Evolutionary conservation across 495 filamentous ascomycete genomes (phyloP), one percentile per base, ranked within the genome.

Genomic region (Podospora appendiculata): DNA sequence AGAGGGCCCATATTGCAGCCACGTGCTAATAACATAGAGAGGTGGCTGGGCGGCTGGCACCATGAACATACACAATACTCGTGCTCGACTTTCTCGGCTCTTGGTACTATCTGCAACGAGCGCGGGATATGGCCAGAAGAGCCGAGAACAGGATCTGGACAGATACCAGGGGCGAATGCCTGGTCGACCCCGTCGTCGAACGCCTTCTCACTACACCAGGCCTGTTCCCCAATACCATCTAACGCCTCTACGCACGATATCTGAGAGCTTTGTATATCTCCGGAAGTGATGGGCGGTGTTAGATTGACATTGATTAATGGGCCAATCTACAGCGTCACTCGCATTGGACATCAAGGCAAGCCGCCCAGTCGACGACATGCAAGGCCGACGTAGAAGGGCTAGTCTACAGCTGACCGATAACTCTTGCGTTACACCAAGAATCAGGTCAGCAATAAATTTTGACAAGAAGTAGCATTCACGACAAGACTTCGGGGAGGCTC

Each of bases 271-370:
- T 35, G 41, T 57, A 59, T 59, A 61, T 53, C 52, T 50, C 54
- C 61, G 62, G 58, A 65, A 54, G 52, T 52, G 54, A 59, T 57
- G 51, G 51, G 59, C 57, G 59, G 41, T 17, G 32, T 16, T 58
- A 63, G 18, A 64, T 67, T 65, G 56, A 8, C 13, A 50, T 58
- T 61, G 53, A 67, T 62, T 58, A 59, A 55, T 36, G 33, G 41
- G 34, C 35, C 56, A 63, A 63, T 67, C 56, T 63, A 45, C 35
- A 49, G 32, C 32, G n/a, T 56, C 52, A 47, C 53, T 47, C 32
- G 40, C 43, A 39, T 41, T 58, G 48, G 48, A 51, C 53, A 47
- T 52, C 46, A 44, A 43, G 32, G 46, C 18, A 43, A 18, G 46
- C 18, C 34, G 42, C 50, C 35, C 16, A 41, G 25, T 44, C 41